Evolutionary conservation across 306 rosid genomes (phyloP).

Genomic region (Quercus aquifolioides): DNA sequence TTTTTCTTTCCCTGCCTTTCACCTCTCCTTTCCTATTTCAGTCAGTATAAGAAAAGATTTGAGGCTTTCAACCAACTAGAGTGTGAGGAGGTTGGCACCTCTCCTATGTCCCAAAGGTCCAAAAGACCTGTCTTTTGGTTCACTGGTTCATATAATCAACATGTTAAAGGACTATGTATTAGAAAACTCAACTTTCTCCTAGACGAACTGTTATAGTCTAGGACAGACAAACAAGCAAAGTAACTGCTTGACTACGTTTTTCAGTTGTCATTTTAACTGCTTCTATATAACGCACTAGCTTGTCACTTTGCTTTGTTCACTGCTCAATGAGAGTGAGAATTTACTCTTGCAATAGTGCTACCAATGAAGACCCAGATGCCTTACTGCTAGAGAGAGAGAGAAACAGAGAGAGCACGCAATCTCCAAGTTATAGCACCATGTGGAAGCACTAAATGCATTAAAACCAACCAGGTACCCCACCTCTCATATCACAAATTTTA

Average conservation of each 20-base stretch:
- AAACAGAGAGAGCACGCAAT: not conserved
- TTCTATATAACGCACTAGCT: not conserved
- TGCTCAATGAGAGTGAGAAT: not conserved
- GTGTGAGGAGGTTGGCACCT: too few relatives aligned
- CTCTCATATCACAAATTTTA: conserved; percentile 20
- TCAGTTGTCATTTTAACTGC: not conserved
- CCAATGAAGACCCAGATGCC: not conserved
- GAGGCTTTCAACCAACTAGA: too few relatives aligned
- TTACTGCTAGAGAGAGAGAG: not conserved
- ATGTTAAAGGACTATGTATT: too few relatives aligned
- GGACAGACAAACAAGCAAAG: not conserved
- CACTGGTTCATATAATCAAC: too few relatives aligned
- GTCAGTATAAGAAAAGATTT: too few relatives aligned
- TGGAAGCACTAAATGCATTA: conserved; percentile 61
- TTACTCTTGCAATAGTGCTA: not conserved
- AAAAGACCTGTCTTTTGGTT: too few relatives aligned
- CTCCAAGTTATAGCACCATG: conserved; percentile 45
- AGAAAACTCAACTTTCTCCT: not conserved
- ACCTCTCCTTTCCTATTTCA: too few relatives aligned
- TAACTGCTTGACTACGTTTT: not conserved
- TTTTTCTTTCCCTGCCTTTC: too few relatives aligned
- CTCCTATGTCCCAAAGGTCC: too few relatives aligned
- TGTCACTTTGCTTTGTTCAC: not conserved
- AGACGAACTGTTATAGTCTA: not conserved
- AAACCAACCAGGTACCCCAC: conserved; percentile 46